These are phyloP conservation scores for Pseudogymnoascus pannorum DNA, from an alignment of 2,329 filamentous ascomycete species.

Conservation along the genomic window DNA sequence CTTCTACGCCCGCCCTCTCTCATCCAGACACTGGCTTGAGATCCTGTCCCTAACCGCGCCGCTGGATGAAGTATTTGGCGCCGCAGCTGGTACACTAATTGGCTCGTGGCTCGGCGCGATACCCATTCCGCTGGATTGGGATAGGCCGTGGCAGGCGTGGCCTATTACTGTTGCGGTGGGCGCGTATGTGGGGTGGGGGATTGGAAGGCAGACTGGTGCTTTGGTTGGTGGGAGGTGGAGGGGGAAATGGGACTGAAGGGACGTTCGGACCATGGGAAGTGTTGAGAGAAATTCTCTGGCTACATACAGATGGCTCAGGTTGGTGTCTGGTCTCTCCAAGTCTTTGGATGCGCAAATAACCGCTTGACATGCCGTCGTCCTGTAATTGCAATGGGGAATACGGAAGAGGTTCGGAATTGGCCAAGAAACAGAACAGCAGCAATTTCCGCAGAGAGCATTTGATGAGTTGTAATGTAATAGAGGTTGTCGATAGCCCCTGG, in stretches of 20 bases:
- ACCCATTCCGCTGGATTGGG: slow-evolving; percentile 95
- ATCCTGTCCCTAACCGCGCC: slow-evolving; percentile 62
- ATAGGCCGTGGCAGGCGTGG: slow-evolving; percentile 98
- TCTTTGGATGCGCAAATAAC: neutral
- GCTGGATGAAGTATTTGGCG: slow-evolving; percentile 79
- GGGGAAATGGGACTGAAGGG: neutral
- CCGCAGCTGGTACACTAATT: slow-evolving; percentile 65
- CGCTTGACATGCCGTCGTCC: neutral
- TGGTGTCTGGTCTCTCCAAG: neutral
- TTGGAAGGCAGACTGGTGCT: slow-evolving; percentile 58
- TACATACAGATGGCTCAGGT: neutral
- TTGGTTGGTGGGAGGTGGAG: slow-evolving; percentile 23
- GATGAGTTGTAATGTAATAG: neutral
- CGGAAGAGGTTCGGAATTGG: neutral
- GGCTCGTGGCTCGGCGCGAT: slow-evolving; percentile 92
- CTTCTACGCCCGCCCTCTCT: slow-evolving; percentile 79
- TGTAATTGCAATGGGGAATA: neutral
- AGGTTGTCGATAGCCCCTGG: neutral
- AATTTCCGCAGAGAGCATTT: neutral
- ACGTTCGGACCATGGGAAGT: neutral
- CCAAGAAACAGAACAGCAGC: neutral
- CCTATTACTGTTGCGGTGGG: slow-evolving; percentile 85
- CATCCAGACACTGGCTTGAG: slow-evolving; percentile 61
- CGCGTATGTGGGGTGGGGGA: slow-evolving; percentile 67
- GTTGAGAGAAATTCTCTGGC: neutral